Percentiles rank a stretch among this genome's conserved stretches.
Evolutionary conservation across 257 asterid genomes (phyloP).

Genomic region (Lithospermum erythrorhizon): DNA sequence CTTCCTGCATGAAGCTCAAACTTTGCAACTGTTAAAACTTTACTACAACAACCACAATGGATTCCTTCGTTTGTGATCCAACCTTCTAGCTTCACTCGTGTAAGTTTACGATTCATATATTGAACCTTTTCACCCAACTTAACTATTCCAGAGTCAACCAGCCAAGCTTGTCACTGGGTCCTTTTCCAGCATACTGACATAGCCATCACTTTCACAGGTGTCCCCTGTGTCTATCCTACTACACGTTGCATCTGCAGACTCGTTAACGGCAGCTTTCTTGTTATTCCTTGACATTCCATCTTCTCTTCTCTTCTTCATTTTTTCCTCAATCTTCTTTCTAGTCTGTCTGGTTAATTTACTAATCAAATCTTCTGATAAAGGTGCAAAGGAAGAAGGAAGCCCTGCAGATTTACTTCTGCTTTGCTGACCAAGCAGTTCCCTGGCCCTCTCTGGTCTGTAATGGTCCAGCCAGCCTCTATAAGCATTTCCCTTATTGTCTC

Average conservation of each 20-base stretch:
- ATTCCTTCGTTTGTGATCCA: conserved; percentile 95
- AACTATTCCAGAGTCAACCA: conserved; percentile 69
- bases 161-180: conserved; percentile 89
- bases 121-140: conserved; percentile 73
- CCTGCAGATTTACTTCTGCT: conserved; percentile 28
- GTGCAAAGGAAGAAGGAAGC: conserved; percentile 50
- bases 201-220: conserved; percentile 57
- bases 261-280: conserved; percentile 25
- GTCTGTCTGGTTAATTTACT: conserved; percentile 89
- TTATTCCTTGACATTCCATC: conserved; percentile 27
- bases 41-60: conserved; percentile 98
- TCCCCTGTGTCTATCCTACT: conserved; percentile 46
- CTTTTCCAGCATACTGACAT: conserved; percentile 69
- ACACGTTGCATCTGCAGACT: conserved; percentile 34
- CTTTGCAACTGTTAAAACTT: conserved; percentile 80
- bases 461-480: conserved; percentile 71
- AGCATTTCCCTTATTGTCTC: conserved; percentile 86
- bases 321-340: conserved; percentile 76
- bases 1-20: conserved; percentile 98
- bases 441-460: conserved; percentile 82
- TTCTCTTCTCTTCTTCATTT: conserved; percentile 63
- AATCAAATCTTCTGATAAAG: conserved; percentile 66
- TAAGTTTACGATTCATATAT: conserved; percentile 78
- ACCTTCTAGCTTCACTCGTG: conserved; percentile 77
- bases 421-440: conserved; percentile 63